phyloP scores from a whole-genome alignment of 148 eudicot species.

The Fallopia convolvulus region DNA sequence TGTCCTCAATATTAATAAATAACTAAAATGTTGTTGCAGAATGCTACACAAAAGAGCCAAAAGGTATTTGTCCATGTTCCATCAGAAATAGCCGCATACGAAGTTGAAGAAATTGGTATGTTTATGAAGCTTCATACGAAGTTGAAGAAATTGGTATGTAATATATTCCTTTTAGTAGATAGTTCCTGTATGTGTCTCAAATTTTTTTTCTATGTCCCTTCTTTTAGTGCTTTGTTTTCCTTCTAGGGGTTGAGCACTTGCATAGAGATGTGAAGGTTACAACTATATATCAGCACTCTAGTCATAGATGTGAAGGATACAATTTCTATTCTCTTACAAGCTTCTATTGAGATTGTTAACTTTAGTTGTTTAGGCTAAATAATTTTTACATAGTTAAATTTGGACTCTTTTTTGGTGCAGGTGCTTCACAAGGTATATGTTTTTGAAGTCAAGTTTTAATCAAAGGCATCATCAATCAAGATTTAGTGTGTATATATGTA shows the following conservation, averaged over 20 bases:
- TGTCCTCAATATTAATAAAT: constrained; percentile 1
- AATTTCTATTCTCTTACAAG: too few species aligned
- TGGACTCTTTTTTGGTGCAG: too few species aligned
- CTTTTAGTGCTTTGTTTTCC: neutral
- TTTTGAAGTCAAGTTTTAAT: too few species aligned
- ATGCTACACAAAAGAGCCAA: constrained; percentile 97
- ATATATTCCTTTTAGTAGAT: neutral
- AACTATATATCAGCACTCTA: constrained; percentile 85
- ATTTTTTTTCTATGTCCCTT: neutral
- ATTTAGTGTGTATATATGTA: too few species aligned
- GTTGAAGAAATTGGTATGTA: too few species aligned
- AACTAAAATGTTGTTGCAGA: constrained; percentile 36
- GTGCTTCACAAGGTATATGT: too few species aligned
- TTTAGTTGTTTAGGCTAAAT: too few species aligned
- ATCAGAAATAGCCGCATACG: constrained; percentile 96
- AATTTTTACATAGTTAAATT: too few species aligned
- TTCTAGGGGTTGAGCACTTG: constrained; percentile 93
- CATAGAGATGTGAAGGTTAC: constrained; percentile 98
- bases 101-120: constrained; percentile 96
- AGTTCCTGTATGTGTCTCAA: neutral
- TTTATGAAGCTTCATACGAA: constrained; percentile 10
- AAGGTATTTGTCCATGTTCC: constrained; percentile 92
- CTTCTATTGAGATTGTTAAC: too few species aligned
- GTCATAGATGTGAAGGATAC: too few species aligned
- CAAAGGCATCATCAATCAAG: too few species aligned